Evolutionary conservation across 2,329 filamentous ascomycete genomes (phyloP), one percentile per base, ranked within the genome.

Genomic region (Aspergillus spinulosporus): DNA sequence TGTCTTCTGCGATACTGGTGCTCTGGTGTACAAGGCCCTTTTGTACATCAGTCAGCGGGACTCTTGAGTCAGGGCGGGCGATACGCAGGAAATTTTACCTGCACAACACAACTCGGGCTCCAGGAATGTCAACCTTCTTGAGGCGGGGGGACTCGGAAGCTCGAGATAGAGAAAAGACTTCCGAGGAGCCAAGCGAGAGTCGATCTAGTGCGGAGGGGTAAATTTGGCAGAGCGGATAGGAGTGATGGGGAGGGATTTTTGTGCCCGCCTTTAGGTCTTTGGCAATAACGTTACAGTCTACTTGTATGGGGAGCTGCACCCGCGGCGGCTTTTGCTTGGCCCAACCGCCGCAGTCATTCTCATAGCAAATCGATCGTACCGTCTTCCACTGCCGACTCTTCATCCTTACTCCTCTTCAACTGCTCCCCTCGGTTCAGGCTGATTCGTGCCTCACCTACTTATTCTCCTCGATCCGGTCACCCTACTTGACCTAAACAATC

Each of bases 241-340:
- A 64, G 59, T 54, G 21, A 42, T 49, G 53, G 50, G 45, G 56
- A 56, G 59, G 59, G 46, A 37, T 11, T 36, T 37, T 62, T 63
- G 62, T 59, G 61, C 55, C 62, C 60, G 61, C 54, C 52, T 57
- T 47, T 50, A 9, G 28, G 14, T 44, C 49, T 50, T 21, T 21
- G 21, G 21, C 21, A 21, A 21, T 21, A 21, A 21, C 21, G 21
- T 21, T 21, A 21, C 21, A 21, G 21, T 21, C 21, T 21, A 21
- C 21, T 21, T 21, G 21, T 21, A 21, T 21, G 37, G 44, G 49
- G 52, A 50, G 45, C 28, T 52, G 43, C 32, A 31, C 21, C 21
- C 21, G 31, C 50, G 31, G 50, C 48, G 48, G 32, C 36, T 32
- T 45, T 45, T 48, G 52, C 52, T 54, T 54, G 52, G 52, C 52